Evolutionary conservation across 169 alveolate species (phyloP).

Genomic region (Neospora caninum): DNA sequence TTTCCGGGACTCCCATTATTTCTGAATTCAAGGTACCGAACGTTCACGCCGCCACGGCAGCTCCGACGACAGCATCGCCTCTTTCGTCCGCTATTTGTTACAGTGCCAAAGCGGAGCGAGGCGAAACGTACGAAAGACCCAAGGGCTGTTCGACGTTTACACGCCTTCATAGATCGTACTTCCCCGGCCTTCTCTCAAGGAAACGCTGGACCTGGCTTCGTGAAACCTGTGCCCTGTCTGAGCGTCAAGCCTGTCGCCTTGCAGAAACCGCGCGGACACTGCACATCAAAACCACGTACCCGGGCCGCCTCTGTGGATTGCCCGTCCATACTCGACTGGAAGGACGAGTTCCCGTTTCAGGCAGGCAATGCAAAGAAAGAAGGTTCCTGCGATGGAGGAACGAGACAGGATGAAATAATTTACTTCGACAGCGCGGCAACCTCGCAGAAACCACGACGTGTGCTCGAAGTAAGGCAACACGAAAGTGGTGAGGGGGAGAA

Average conservation of each 20-base stretch:
- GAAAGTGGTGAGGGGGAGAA: neutral
- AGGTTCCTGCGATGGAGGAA: neutral
- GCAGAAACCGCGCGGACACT: neutral
- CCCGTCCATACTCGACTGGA: neutral
- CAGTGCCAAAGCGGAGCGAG: neutral
- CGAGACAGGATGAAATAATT: neutral
- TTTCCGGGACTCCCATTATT: neutral
- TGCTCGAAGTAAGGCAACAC: constrained; percentile 27
- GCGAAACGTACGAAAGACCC: neutral
- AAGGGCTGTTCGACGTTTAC: neutral
- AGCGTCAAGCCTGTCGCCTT: neutral
- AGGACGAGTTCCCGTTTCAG: neutral
- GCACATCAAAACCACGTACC: neutral
- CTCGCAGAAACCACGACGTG: constrained; percentile 59
- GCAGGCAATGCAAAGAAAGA: neutral
- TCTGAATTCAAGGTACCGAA: neutral
- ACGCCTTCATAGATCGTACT: neutral
- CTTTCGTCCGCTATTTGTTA: neutral
- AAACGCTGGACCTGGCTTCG: neutral
- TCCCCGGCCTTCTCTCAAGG: neutral
- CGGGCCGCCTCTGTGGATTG: neutral
- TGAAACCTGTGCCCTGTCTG: neutral
- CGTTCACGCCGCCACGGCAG: neutral
- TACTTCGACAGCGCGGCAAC: constrained; percentile 65
- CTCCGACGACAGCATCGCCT: neutral